Conservation (phyloP, 768 basidiomycete genomes). For the Pilatotrama ljubarskyi region DNA sequence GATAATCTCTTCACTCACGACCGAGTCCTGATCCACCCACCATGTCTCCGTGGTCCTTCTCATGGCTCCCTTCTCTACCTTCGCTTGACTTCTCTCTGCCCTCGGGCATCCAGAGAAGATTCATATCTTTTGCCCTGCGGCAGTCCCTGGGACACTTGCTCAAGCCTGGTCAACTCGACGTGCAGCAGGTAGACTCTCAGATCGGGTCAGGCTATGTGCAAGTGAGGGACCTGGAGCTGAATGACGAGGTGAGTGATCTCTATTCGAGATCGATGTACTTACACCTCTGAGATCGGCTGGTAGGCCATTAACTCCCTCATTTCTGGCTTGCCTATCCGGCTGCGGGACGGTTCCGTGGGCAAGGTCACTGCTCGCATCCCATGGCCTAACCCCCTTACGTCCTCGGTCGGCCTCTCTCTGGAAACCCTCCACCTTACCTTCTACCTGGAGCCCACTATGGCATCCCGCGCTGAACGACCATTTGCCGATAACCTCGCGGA, state of each 20-base stretch:
- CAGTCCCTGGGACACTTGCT: slow-evolving; percentile 82
- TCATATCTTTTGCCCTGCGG: slow-evolving; percentile 87
- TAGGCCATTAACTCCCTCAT: slow-evolving; percentile 82
- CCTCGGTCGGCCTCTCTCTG: slow-evolving; percentile 68
- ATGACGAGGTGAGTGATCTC: slow-evolving; percentile 59
- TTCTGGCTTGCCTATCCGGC: slow-evolving; percentile 59
- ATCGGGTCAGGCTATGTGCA: slow-evolving; percentile 90
- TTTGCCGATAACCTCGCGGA: slow-evolving; percentile 54
- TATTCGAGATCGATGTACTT: slow-evolving; percentile 20
- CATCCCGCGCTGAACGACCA: slow-evolving; percentile 19
- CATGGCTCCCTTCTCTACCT: slow-evolving; percentile 55
- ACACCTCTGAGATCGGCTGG: slow-evolving; percentile 5
- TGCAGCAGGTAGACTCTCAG: slow-evolving; percentile 86
- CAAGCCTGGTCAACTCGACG: slow-evolving; percentile 86
- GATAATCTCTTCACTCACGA: not conserved
- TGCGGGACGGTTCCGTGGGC: slow-evolving; percentile 73
- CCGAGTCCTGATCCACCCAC: not conserved
- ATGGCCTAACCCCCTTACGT: slow-evolving; percentile 81
- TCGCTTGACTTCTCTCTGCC: slow-evolving; percentile 66
- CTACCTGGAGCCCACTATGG: slow-evolving; percentile 39
- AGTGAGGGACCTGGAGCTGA: slow-evolving; percentile 79
- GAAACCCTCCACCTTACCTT: slow-evolving; percentile 70
- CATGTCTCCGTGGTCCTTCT: slow-evolving; percentile 40
- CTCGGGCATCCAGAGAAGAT: slow-evolving; percentile 77
- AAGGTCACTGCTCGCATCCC: slow-evolving; percentile 79